Evolutionary conservation across 768 basidiomycete genomes (phyloP).

Genomic region (Boletus speciosus): DNA sequence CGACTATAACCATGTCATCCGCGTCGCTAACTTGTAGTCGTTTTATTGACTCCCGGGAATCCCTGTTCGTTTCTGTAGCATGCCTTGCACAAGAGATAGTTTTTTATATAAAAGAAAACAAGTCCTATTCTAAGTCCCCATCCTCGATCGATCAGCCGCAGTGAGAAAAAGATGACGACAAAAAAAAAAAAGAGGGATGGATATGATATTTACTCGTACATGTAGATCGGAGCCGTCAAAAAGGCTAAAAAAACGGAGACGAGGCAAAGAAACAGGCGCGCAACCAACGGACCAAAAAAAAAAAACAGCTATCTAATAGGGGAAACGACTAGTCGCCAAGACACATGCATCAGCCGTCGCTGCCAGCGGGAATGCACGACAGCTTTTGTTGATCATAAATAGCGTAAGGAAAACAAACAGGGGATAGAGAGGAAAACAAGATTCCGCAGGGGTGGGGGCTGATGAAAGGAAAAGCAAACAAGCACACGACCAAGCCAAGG

Average conservation of each 20-base stretch:
- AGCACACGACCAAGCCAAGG: slow-evolving; percentile 1
- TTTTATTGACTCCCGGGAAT: not conserved
- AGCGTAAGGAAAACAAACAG: slow-evolving; percentile 5
- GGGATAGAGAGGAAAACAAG: not conserved
- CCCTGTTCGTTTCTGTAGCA: not conserved
- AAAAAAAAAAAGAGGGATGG: not conserved
- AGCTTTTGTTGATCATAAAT: slow-evolving; percentile 31
- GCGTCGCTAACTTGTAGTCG: slow-evolving; percentile 6
- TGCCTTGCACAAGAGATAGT: not conserved
- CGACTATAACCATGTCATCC: not conserved
- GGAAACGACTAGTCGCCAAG: not conserved
- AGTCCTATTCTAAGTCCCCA: not conserved
- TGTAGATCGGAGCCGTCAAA: not conserved
- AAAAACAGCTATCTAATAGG: not conserved
- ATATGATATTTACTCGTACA: slow-evolving; percentile 4
- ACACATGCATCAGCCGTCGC: not conserved
- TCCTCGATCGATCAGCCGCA: not conserved
- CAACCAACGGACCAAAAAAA: no score
- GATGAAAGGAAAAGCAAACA: not conserved
- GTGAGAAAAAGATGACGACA: not conserved
- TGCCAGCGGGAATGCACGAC: slow-evolving; percentile 8
- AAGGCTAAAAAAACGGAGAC: no score
- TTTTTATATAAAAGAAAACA: not conserved
- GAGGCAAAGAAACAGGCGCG: no score
- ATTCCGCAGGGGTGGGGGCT: slow-evolving; percentile 11